Evolutionary conservation across 2,329 filamentous ascomycete genomes (phyloP).

Genomic region (Aspergillus puulaauensis): DNA sequence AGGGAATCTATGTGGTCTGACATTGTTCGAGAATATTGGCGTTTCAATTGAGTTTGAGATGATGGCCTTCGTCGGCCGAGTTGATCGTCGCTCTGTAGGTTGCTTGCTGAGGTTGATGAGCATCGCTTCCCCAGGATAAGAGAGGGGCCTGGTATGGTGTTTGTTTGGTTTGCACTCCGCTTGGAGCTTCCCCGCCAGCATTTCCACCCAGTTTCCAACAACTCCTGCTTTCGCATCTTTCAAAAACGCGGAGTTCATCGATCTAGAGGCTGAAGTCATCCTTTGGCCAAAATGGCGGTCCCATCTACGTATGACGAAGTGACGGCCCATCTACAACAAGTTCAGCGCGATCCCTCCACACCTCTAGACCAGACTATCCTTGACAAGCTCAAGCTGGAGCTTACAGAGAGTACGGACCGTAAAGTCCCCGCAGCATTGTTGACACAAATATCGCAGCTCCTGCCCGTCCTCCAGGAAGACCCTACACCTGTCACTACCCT

Average conservation of each 20-base stretch:
- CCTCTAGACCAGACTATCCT: conserved; percentile 50
- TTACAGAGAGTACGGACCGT: conserved; percentile 35
- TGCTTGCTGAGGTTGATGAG: neutral
- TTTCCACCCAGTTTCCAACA: neutral
- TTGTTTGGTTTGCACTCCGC: conserved; percentile 32
- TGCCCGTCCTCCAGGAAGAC: conserved; percentile 57
- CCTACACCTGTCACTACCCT: conserved; percentile 56
- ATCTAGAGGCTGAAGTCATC: neutral
- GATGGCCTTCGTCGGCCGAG: neutral
- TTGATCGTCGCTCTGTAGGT: neutral
- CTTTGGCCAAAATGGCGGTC: conserved; percentile 28
- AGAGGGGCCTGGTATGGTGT: conserved; percentile 27
- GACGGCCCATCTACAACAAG: conserved; percentile 44
- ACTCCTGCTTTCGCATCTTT: neutral
- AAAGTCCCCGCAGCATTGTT: conserved; percentile 40
- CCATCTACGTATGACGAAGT: conserved; percentile 37
- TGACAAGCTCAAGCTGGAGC: conserved; percentile 51
- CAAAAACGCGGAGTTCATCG: neutral
- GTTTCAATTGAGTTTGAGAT: neutral
- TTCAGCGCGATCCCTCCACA: conserved; percentile 46
- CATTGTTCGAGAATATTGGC: conserved; percentile 41
- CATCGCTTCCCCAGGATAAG: neutral
- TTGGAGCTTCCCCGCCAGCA: conserved; percentile 23
- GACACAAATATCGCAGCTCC: conserved; percentile 50
- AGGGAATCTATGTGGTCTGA: conserved; percentile 55